Evolutionary conservation across 441 rosid genomes (phyloP).

Genomic region (Corymbia citriodora): DNA sequence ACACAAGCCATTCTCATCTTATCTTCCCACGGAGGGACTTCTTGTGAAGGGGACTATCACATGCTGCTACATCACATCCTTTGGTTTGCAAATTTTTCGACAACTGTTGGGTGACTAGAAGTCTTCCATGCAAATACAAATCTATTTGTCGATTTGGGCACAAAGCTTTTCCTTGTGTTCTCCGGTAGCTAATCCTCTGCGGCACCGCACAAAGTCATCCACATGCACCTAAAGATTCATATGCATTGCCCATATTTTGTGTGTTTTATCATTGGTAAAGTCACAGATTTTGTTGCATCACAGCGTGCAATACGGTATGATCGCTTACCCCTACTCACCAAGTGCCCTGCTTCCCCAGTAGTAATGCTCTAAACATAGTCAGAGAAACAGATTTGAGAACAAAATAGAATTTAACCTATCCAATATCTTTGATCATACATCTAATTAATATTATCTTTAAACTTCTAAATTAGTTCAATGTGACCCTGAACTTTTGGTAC

Average conservation of each 20-base stretch:
- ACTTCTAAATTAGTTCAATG: too few relatives aligned
- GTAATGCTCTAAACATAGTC: background rate
- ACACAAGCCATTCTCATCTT: too few relatives aligned
- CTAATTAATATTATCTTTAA: too few relatives aligned
- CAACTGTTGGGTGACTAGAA: too few relatives aligned
- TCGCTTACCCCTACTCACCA: background rate
- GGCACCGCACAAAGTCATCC: background rate
- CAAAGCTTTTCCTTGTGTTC: background rate
- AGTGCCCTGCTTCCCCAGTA: background rate
- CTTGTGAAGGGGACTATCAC: too few relatives aligned
- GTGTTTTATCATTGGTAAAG: background rate
- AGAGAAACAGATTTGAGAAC: too few relatives aligned
- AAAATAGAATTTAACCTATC: too few relatives aligned
- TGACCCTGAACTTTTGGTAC: too few relatives aligned
- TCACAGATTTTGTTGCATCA: background rate
- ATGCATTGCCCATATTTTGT: background rate
- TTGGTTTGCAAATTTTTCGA: background rate
- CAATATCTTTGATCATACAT: too few relatives aligned
- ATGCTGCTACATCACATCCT: background rate
- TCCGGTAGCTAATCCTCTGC: background rate
- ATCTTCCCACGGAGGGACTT: background rate
- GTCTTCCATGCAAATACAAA: background rate
- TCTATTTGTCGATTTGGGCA: background rate
- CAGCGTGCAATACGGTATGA: background rate
- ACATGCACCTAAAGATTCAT: background rate